Conservation (phyloP, 805 yeast genomes). For the Brettanomyces anomalus region DNA sequence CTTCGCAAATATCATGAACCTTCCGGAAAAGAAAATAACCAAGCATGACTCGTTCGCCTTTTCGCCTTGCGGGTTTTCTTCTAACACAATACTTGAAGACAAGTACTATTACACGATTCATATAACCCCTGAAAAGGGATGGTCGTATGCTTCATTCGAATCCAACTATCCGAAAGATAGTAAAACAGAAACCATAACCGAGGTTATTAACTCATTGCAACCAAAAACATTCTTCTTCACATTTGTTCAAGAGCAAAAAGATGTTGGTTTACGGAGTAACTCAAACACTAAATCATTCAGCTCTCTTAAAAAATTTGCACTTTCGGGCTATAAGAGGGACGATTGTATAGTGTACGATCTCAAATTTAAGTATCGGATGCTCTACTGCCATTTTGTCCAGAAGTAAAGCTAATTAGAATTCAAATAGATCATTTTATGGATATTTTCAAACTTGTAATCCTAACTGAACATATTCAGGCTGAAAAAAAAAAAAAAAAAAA, state of each 20-base stretch:
- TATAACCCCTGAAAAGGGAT: constrained; percentile 88
- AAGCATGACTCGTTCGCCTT: constrained; percentile 84
- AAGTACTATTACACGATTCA: constrained; percentile 71
- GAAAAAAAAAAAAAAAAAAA: too few species aligned
- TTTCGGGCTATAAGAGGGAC: constrained; percentile 46
- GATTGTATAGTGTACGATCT: constrained; percentile 71
- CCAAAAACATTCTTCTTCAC: constrained; percentile 54
- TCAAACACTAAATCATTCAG: constrained; percentile 13
- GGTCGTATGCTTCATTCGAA: constrained; percentile 96
- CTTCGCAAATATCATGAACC: constrained; percentile 42
- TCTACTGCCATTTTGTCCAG: constrained; percentile 41
- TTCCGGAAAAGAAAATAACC: background rate
- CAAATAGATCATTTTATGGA: too few species aligned
- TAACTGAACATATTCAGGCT: too few species aligned
- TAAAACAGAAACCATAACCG: constrained; percentile 47
- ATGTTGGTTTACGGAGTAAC: background rate
- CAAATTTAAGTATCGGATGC: constrained; percentile 56
- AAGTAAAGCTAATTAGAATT: too few species aligned
- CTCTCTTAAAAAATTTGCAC: constrained; percentile 23
- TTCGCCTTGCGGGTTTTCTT: constrained; percentile 90
- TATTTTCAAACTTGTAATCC: too few species aligned
- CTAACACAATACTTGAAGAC: constrained; percentile 59
- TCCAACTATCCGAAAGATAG: constrained; percentile 58
- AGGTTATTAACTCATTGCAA: constrained; percentile 54
- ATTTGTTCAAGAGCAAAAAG: constrained; percentile 18